These are phyloP conservation scores for Agrocybe praecox DNA, from an alignment of 768 basidiomycete genomes.

Conservation along the genomic window DNA sequence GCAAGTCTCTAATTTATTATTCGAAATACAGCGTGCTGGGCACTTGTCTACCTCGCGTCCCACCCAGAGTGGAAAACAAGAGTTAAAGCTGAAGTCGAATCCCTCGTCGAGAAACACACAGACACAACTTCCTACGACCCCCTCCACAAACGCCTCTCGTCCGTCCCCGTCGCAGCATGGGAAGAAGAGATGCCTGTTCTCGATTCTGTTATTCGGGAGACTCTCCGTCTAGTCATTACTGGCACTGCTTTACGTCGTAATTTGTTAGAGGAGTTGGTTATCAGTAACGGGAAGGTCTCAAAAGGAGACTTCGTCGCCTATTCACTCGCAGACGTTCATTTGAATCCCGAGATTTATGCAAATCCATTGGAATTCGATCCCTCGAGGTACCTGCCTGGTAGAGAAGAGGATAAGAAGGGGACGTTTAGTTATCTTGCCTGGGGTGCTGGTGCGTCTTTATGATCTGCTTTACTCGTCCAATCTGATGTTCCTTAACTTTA, in stretches of 20 bases:
- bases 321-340: slow-evolving; percentile 32
- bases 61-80: slow-evolving; percentile 38
- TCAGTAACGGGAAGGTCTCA: slow-evolving; percentile 26
- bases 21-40: slow-evolving; percentile 36
- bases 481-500: not conserved
- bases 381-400: slow-evolving; percentile 26
- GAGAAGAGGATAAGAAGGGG: slow-evolving; percentile 38
- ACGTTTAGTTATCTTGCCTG: slow-evolving; percentile 36
- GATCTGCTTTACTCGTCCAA: not conserved
- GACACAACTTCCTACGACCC: slow-evolving; percentile 25
- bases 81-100: slow-evolving; percentile 30
- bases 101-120: slow-evolving; percentile 31
- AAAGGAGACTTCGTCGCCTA: slow-evolving; percentile 40
- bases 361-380: slow-evolving; percentile 40
- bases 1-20: not conserved
- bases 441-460: slow-evolving; percentile 35
- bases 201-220: slow-evolving; percentile 42
- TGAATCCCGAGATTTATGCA: slow-evolving; percentile 36
- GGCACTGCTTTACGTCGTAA: slow-evolving; percentile 38
- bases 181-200: slow-evolving; percentile 41
- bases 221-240: slow-evolving; percentile 33
- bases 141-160: slow-evolving; percentile 34
- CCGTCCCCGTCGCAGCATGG: slow-evolving; percentile 39
- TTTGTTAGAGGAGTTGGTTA: slow-evolving; percentile 26
- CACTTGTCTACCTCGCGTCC: slow-evolving; percentile 32